Evolutionary conservation across 306 rosid genomes (phyloP), one percentile per base, ranked within the genome.

Genomic region (Potentilla sterilis): DNA sequence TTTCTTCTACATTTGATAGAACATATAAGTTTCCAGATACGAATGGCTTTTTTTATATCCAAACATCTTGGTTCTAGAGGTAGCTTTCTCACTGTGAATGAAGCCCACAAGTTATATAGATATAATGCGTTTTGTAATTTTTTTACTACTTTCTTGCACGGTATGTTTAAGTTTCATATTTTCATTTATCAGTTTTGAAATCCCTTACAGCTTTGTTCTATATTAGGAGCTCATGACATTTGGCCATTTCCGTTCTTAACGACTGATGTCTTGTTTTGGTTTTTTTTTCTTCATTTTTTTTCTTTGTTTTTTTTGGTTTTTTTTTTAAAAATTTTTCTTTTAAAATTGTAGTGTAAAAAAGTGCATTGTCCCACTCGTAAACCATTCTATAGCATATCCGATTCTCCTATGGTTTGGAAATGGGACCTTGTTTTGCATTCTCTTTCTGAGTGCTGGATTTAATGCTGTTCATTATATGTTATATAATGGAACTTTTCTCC

Each of bases 1-100:
- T 43, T 65, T 32, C 13, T 38, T 44, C 21, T 66, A 43, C 78
- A 15, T 15, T 72, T 54, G 41, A 24, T 73, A 41, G 78, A 73
- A 28, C 44, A 44, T 44, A 59, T 74, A 67, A 34, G 28, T 35
- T 73, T 55, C 44, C 43, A 7, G 65, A 55, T 24, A 16, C 43
- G 21, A 66, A 21, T 73, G 35, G 10, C 32, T 3, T 3, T 46
- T 7, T 37, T 64, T 35, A 64, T 37, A 5, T 9, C 3, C 24
- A 35, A 6, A 9, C 55, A 32, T 61, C 40, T 42, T 58, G 68
- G 18, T 58, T 72, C 49, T 55, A 15, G 76, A 14, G 41, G 40
- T 28, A 16, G 11, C 59, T 48, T 46, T 47, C 59, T 69, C 18
- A n/a, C 21, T 72, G 37, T 57, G 38, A 3, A 44, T 28, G 57